Conservation (phyloP, 2,329 filamentous ascomycete species). For the Fusarium buxicola region DNA sequence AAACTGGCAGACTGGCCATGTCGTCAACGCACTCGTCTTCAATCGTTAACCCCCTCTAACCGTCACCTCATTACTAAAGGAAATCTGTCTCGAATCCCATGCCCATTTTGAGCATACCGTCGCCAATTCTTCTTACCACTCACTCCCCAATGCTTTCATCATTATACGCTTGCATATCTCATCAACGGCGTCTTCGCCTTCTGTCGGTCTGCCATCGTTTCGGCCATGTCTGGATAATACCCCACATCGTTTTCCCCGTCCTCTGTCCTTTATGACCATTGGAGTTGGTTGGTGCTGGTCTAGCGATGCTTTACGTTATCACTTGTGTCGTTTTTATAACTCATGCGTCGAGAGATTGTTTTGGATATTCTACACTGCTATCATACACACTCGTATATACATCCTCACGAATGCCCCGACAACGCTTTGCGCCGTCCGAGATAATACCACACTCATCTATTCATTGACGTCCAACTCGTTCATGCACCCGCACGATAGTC, state of each 20-base stretch:
- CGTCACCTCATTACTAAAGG: background rate
- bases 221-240: slow-evolving; percentile 47
- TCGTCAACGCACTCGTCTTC: slow-evolving; percentile 82
- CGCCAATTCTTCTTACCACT: background rate
- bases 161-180: slow-evolving; percentile 10
- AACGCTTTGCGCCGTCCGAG: background rate
- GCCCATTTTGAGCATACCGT: background rate
- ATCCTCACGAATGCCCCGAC: background rate
- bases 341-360: slow-evolving; percentile 13
- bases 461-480: background rate
- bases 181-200: slow-evolving; percentile 5
- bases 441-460: slow-evolving; percentile 14
- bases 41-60: slow-evolving; percentile 52
- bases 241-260: slow-evolving; percentile 29
- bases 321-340: slow-evolving; percentile 17
- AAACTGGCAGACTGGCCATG: slow-evolving; percentile 79
- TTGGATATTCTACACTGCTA: slow-evolving; percentile 8
- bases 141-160: background rate
- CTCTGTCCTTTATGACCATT: slow-evolving; percentile 13
- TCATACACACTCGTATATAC: slow-evolving; percentile 12
- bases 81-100: background rate
- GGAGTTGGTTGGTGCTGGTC: slow-evolving; percentile 32
- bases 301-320: slow-evolving; percentile 30
- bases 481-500: slow-evolving; percentile 2
- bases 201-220: slow-evolving; percentile 16